phyloP scores from a whole-genome alignment of 352 stramenopile genomes.

The Elongisporangium prolatum region DNA sequence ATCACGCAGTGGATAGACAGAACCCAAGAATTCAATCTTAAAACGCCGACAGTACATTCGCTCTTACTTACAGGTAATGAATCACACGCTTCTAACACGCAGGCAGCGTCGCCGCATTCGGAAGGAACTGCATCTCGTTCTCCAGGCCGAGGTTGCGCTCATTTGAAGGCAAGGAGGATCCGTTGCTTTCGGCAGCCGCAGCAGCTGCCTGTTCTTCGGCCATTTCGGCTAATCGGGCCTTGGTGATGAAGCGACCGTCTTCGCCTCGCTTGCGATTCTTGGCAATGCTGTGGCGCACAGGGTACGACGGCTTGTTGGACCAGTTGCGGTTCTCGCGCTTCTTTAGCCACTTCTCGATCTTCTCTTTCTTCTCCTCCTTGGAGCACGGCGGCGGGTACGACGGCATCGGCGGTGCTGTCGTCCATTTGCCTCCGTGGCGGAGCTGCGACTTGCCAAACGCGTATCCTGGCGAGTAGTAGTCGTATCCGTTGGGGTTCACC shows the following conservation, averaged over 20 bases:
- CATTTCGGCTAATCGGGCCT: conserved; percentile 69
- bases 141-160: neutral
- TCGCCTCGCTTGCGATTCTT: conserved; percentile 80
- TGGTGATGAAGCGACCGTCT: conserved; percentile 81
- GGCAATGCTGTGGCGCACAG: conserved; percentile 76
- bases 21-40: neutral
- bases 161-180: conserved; percentile 5
- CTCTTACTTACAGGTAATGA: neutral
- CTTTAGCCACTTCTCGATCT: conserved; percentile 80
- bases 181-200: conserved; percentile 3
- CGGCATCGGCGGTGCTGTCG: conserved; percentile 58
- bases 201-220: conserved; percentile 42
- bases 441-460: conserved; percentile 48
- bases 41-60: neutral
- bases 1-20: neutral
- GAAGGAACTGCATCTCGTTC: neutral
- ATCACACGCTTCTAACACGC: neutral
- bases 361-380: conserved; percentile 82
- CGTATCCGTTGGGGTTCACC: conserved; percentile 29
- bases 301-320: conserved; percentile 84
- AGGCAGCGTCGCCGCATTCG: neutral
- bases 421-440: conserved; percentile 61
- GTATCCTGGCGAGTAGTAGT: conserved; percentile 56
- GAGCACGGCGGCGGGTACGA: conserved; percentile 74
- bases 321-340: conserved; percentile 82